Percentiles rank a stretch among this genome's conserved stretches.
Evolutionary conservation across 805 yeast species (phyloP).

Genomic region (Candida loeiensis): DNA sequence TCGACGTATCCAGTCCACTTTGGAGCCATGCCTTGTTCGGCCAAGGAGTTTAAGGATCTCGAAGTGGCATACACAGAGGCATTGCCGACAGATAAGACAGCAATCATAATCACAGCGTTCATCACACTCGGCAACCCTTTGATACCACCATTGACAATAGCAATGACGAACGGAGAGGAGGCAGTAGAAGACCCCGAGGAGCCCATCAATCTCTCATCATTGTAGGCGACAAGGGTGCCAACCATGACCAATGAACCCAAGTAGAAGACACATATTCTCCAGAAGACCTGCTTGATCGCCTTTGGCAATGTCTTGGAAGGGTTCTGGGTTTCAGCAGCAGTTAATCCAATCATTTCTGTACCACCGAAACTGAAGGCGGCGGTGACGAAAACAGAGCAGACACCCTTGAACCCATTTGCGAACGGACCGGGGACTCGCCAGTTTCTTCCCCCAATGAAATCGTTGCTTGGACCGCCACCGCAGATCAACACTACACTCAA

Average conservation of each 20-base stretch:
- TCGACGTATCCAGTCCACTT: slow-evolving; percentile 62
- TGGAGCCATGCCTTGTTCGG: slow-evolving; percentile 66
- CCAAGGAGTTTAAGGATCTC: slow-evolving; percentile 62
- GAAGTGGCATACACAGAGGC: slow-evolving; percentile 68
- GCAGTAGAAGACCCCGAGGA: slow-evolving; percentile 48
- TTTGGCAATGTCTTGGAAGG: slow-evolving; percentile 65
- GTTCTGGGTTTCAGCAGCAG: slow-evolving; percentile 72
- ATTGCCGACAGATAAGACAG: slow-evolving; percentile 70
- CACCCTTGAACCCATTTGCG: slow-evolving; percentile 61
- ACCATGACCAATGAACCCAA: slow-evolving; percentile 48
- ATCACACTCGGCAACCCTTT: slow-evolving; percentile 64
- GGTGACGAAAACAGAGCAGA: slow-evolving; percentile 64
- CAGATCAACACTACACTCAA: slow-evolving; percentile 49
- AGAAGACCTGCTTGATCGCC: slow-evolving; percentile 76
- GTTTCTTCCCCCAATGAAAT: slow-evolving; percentile 52
- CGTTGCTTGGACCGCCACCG: slow-evolving; percentile 55
- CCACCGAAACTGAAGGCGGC: slow-evolving; percentile 78
- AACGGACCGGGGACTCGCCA: slow-evolving; percentile 70
- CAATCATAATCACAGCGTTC: slow-evolving; percentile 65
- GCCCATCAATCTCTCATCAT: slow-evolving; percentile 46
- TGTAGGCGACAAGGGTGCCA: slow-evolving; percentile 69
- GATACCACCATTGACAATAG: slow-evolving; percentile 64
- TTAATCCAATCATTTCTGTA: slow-evolving; percentile 67
- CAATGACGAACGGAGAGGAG: slow-evolving; percentile 73
- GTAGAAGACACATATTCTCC: slow-evolving; percentile 74